Evolutionary conservation across 441 rosid species (phyloP), one percentile per base, ranked within the genome.

Genomic region (Lepidium campestre): DNA sequence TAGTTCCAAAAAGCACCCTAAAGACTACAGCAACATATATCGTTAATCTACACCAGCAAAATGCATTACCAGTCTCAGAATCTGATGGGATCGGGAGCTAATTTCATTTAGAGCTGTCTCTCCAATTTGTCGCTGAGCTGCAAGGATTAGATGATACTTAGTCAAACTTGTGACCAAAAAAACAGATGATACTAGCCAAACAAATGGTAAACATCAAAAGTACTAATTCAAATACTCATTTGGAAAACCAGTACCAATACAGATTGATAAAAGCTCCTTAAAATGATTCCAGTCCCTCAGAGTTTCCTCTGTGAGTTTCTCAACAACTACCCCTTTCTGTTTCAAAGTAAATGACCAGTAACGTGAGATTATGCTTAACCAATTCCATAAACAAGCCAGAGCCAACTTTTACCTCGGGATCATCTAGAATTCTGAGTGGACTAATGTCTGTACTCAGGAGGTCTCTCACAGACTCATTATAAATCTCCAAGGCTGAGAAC

Each of bases 21-120:
- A 15, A 48, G 45, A 71, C 45, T 63, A 60, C 35, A 20, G 65
- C 57, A 35, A 15, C 10, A 22, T 62, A 55, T 65, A n/a, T n/a
- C 29, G 29, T 62, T 23, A 47, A 61, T 42, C 20, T 12, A 45
- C 59, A 79, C 58, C 66, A 73, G 56, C 27, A 54, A 57, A n/a
- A 63, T 61, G 40, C 61, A 61, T 22, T 87, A 95, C 99, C 96
- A 95, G 63, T 82, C 89, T 90, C 74, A 90, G 73, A 75, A 92
- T 90, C 85, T 95, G 97, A 80, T 94, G 98, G 63, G 99, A 94
- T 80, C 98, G 86, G 56, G 96, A 94, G 79, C 99, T 91, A 71
- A 88, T 79, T 78, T 89, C 96, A 55, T 95, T 95, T 67, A 95
- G 79, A 74, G 87, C 83, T 64, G 98, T 95, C 80, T 88, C 98